Evolutionary conservation across 495 filamentous ascomycete species (phyloP), one percentile per base, ranked within the genome.

Genomic region (Hypoxylon intermedium): DNA sequence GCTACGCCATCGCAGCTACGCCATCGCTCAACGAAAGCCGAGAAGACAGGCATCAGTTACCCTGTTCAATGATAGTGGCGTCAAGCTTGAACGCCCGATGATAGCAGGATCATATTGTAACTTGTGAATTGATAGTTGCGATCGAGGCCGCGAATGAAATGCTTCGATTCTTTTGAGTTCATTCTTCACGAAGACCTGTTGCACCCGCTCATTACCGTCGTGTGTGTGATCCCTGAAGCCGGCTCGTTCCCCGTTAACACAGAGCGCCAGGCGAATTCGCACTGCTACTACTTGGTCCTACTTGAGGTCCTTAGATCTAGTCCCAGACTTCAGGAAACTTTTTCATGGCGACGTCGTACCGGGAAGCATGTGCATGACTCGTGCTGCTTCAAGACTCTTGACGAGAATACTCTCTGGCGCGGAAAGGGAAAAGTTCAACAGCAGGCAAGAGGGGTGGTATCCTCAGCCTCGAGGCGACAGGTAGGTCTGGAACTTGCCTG

Each of bases 311-410:
- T 20, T 28, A 26, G 24, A 21, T 43, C 49, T 30, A 30, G 28
- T 45, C 19, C 20, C 5, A 15, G 11, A 37, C n/a, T 37, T 12
- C 33, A 36, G 53, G 18, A 13, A 52, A 21, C 19, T 51, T 40
- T n/a, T 50, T 43, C 24, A 50, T 48, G 28, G 26, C 40, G 36
- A 55, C 51, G 50, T 59, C 41, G 50, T 40, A 53, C 51, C 43
- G 13, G 7, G 20, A 50, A 50, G 15, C 15, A 51, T 42, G 43
- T 49, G 34, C 34, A 46, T 52, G 50, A 59, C 54, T 52, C 50
- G 43, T 41, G 23, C 41, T 46, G 44, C 21, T 37, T 46, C 12
- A 42, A 36, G 15, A 13, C 36, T n/a, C 34, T 24, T 12, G 12
- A 37, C 12, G 33, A 26, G 9, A 20, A 20, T 45, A 48, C 6